phyloP scores from a whole-genome alignment of 116 monocot species.

The Dioscorea cayenensis region DNA sequence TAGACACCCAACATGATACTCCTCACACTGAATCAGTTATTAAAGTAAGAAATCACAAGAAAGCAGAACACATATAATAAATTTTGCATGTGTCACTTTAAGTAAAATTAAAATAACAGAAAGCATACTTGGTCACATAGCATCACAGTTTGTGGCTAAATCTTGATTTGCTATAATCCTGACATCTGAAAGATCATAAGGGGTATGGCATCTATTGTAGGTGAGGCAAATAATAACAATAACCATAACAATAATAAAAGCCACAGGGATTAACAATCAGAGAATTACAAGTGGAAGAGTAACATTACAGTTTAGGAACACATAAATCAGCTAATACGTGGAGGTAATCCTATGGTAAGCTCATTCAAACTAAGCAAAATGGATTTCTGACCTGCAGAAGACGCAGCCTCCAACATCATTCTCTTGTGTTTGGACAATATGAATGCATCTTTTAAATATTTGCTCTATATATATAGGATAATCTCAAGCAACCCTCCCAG shows the following conservation, averaged over 20 bases:
- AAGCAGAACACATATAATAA: no score
- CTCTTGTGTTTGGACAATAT: constrained; percentile 59
- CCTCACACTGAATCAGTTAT: constrained; percentile 66
- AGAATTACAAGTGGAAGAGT: not conserved
- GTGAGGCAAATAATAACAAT: not conserved
- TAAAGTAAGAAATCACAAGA: not conserved
- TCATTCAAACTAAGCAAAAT: not conserved
- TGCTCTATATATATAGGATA: constrained; percentile 88
- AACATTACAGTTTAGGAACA: no score
- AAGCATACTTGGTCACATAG: constrained; percentile 92
- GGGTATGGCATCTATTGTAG: not conserved
- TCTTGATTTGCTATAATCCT: constrained; percentile 69
- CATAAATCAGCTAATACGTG: no score
- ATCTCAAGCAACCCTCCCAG: constrained; percentile 77
- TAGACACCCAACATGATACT: constrained; percentile 93
- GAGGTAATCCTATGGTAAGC: no score
- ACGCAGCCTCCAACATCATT: constrained; percentile 70
- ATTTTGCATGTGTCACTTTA: not conserved
- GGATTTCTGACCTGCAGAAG: constrained; percentile 52
- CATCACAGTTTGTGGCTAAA: constrained; percentile 80
- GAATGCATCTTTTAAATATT: constrained; percentile 70
- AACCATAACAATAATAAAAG: no score
- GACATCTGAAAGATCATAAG: constrained; percentile 37
- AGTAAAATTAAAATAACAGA: not conserved
- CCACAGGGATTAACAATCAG: no score